Evolutionary conservation across 2,329 filamentous ascomycete genomes (phyloP).

Genomic region (Epichloe glyceriae): DNA sequence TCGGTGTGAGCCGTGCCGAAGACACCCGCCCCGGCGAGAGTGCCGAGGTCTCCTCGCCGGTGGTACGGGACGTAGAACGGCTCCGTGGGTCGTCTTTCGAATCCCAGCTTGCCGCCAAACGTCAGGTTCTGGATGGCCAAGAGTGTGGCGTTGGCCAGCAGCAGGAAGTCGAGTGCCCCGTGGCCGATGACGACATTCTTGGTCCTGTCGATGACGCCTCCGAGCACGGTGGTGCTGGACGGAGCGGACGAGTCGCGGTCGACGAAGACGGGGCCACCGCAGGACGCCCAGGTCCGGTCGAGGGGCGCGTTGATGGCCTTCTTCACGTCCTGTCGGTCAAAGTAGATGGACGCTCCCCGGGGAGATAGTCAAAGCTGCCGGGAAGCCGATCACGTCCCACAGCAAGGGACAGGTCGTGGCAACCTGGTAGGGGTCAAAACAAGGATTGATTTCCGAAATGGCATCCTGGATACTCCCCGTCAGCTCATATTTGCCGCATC

Average conservation of each 20-base stretch:
- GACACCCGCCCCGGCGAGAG: conserved; percentile 45
- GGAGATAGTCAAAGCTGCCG: conserved; percentile 46
- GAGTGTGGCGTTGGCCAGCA: conserved; percentile 55
- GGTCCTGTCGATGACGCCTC: conserved; percentile 57
- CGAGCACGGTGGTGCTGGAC: conserved; percentile 24
- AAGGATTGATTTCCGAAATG: conserved; percentile 51
- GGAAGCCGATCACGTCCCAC: conserved; percentile 61
- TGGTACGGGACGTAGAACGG: conserved; percentile 52
- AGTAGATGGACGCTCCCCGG: conserved; percentile 45
- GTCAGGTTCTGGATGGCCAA: conserved; percentile 71
- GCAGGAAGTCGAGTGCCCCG: conserved; percentile 56
- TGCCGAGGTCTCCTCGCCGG: conserved; percentile 1
- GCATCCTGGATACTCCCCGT: conserved; percentile 43
- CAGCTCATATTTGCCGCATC: conserved; percentile 36
- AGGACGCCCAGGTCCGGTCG: conserved; percentile 39
- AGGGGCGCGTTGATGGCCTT: conserved; percentile 50
- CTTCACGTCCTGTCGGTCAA: conserved; percentile 58
- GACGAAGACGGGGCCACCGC: conserved; percentile 30
- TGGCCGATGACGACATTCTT: conserved; percentile 62
- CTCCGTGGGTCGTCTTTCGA: conserved; percentile 43
- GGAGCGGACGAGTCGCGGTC: conserved; percentile 13
- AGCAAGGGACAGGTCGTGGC: conserved; percentile 56
- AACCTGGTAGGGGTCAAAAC: conserved; percentile 62
- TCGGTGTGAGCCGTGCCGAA: conserved; percentile 60
- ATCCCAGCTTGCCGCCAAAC: conserved; percentile 57